Evolutionary conservation across 306 rosid species (phyloP), one percentile per base, ranked within the genome.

Genomic region (Quercus alba): DNA sequence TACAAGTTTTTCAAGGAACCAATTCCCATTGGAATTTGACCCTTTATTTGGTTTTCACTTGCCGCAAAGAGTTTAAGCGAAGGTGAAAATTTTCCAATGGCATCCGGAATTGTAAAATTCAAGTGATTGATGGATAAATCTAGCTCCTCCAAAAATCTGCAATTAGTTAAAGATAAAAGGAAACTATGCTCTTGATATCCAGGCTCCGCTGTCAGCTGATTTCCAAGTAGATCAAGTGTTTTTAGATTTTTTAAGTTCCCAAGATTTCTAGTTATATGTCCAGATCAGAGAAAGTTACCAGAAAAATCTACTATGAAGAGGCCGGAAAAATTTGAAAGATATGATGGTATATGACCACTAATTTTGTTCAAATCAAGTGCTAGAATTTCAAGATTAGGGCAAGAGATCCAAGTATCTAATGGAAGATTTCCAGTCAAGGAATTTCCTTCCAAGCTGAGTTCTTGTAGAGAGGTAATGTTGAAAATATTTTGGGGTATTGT

Each of bases 361-460:
- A 31, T 1, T 33, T 18, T 8, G 71, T 66, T 31, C 0, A 0
- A 0, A 66, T 1, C 12, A 6, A 66, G n/a, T 0, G 0, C 0
- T 20, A 66, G 2, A 31, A 1, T 0, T 17, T 31, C 2, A 31
- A 64, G 21, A 31, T 17, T 30, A 17, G 46, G 21, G 70, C 46
- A 64, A 14, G 12, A 31, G 17, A 64, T 1, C 21, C 44, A 4
- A 28, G 0, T 1, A 64, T 64, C 21, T 5, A 17, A 64, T 17
- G 70, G 70, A 66, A 66, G 23, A 30, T 30, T 30, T 18, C 71
- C 70, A 6, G 13, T 30, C 0, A 64, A 6, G 2, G 70, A 64
- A 31, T 31, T 15, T 1, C 1, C 0, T 0, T 1, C 5, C 70
- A 64, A 28, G 13, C 0, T 0, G 46, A 64, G 17, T 0, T 15